Base-by-base conservation (phyloP, 352 stramenopile species). In the Phytophthora citricola region DNA sequence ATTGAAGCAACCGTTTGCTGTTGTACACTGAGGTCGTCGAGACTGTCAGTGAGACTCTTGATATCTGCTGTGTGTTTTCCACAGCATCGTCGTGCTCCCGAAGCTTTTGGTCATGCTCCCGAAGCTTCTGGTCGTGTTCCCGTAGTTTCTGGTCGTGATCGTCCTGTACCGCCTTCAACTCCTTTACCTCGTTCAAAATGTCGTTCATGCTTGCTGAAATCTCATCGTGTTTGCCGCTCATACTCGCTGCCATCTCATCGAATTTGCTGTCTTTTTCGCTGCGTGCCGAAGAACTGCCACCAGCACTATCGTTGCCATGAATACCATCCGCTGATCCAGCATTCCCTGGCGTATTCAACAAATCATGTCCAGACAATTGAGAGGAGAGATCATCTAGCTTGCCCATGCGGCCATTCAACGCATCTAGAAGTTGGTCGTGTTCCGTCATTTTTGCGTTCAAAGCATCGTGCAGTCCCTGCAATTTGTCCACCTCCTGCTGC, bases 11-110 rank as follows among this genome's bases (percentile, higher is more conserved):
- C 36, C 0, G 73, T 77, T 60, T 85, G 68, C 38, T 87, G 81
- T 54, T 90, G 83, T 3, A 89, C 48, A 27, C 65, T 71, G 9
- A 90, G 38, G 27, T 92, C 81, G 22, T 92, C 81, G 6, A 92
- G 60, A 34, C 69, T 79, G 4, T 79, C 73, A 1, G 66, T 41
- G 2, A 90, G 45, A 11, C 75, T 53, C 50, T 87, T 87, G 20
- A 89, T 83, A 12, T 78, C 79, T 2, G 73, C 69, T 5, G 73
- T 63, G 41, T 90, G 74, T 27, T 85, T 38, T 87, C 75, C 6
- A 82, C 51, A 9, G 62, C 34, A 20, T 73, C 58, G 9, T 76
- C 64, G 5, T 92, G 78, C 7, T 85, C 66, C 17, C 75, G 73
- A 20, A 90, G 65, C 43, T 78, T 75, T 41, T 81, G 29, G 26